phyloP scores from a whole-genome alignment of 306 rosid species.

The Prinsepia uniflora region DNA sequence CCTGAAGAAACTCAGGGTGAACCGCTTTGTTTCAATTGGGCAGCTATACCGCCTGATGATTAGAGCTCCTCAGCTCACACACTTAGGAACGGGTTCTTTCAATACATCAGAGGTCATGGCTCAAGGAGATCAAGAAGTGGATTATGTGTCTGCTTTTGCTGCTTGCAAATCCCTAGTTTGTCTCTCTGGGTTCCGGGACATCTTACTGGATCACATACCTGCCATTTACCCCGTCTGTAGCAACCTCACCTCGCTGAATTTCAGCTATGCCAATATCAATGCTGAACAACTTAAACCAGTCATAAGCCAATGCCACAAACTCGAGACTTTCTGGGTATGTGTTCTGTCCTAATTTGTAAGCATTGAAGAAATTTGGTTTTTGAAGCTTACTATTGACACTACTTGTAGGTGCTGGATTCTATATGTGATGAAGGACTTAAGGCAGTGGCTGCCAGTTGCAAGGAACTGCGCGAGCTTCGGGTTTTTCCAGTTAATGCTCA shows the following conservation, averaged over 20 bases:
- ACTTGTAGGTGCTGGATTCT: constrained; percentile 67
- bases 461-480: constrained; percentile 69
- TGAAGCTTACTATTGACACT: constrained; percentile 22
- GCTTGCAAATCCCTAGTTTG: constrained; percentile 74
- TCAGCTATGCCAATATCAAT: constrained; percentile 62
- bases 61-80: constrained; percentile 74
- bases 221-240: constrained; percentile 59
- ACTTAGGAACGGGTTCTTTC: constrained; percentile 71
- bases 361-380: constrained; percentile 5
- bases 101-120: constrained; percentile 31
- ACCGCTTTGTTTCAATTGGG: constrained; percentile 47
- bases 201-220: constrained; percentile 50
- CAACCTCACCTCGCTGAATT: constrained; percentile 64
- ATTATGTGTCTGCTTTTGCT: constrained; percentile 58
- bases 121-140: constrained; percentile 53
- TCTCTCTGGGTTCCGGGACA: constrained; percentile 83
- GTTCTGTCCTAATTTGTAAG: constrained; percentile 1
- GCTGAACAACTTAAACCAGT: constrained; percentile 58
- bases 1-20: constrained; percentile 70
- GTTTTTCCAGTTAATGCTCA: constrained; percentile 58
- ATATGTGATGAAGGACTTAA: constrained; percentile 81
- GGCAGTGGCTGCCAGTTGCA: constrained; percentile 81
- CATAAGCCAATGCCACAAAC: constrained; percentile 60
- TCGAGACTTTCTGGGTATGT: constrained; percentile 69
- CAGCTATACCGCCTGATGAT: constrained; percentile 50